phyloP scores from a whole-genome alignment of 331 rosid species.

The Saraca asoca region DNA sequence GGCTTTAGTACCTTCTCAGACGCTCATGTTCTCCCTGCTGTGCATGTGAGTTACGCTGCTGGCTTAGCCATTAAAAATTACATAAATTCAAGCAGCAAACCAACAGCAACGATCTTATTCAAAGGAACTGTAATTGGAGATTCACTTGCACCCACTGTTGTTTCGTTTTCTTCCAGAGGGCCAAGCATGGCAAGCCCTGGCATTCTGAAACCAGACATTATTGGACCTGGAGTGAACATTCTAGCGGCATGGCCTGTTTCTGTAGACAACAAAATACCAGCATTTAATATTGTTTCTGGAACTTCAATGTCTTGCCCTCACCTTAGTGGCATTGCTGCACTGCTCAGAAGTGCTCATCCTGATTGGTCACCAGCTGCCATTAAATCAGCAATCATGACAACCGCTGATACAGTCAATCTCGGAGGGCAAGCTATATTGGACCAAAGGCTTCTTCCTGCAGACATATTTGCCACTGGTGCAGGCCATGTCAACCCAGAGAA shows the following conservation, averaged over 20 bases:
- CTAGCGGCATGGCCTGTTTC: constrained; percentile 76
- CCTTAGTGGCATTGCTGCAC: constrained; percentile 68
- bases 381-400: constrained; percentile 79
- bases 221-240: constrained; percentile 78
- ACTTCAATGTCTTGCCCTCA: constrained; percentile 92
- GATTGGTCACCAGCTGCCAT: constrained; percentile 83
- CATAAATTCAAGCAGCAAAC: constrained; percentile 50
- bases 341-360: constrained; percentile 73
- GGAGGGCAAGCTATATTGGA: constrained; percentile 53
- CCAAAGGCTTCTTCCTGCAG: constrained; percentile 46
- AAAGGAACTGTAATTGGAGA: constrained; percentile 63
- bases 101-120: constrained; percentile 56
- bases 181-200: constrained; percentile 57
- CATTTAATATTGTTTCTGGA: constrained; percentile 60
- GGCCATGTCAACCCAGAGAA: constrained; percentile 73
- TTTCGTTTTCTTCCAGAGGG: constrained; percentile 74
- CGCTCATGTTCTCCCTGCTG: constrained; percentile 66
- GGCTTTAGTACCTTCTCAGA: constrained; percentile 45
- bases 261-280: constrained; percentile 38
- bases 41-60: constrained; percentile 40
- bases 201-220: constrained; percentile 75
- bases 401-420: constrained; percentile 42
- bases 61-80: constrained; percentile 48
- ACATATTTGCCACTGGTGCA: constrained; percentile 59
- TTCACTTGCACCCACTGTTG: constrained; percentile 45